Evolutionary conservation across 73 alveolate genomes (phyloP), one percentile per base, ranked within the genome.

Genomic region (Symbiodinium natans): DNA sequence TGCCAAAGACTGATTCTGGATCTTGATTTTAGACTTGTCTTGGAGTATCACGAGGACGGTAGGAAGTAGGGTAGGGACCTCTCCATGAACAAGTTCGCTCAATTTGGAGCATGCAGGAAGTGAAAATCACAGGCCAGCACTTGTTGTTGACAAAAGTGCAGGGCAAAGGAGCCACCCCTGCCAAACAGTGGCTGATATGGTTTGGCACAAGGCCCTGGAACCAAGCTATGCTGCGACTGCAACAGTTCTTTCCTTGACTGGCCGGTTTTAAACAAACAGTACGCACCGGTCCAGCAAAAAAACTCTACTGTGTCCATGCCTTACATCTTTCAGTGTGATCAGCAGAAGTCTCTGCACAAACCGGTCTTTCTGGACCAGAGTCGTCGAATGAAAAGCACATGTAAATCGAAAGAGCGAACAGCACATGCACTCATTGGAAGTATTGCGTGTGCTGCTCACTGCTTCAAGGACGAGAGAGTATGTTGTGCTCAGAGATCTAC

Each of bases 61-160:
- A n/a, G n/a, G n/a, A n/a, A n/a, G n/a, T n/a, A n/a, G n/a, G 80
- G 80, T 36, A 63, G 80, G 80, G 80, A 63, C 36, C 33, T 63
- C 80, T 63, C 80, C 80, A 63, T 63, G 80, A 63, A 63, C 80
- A 63, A 63, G 80, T 63, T 29, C 80, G 80, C 80, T 63, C 80
- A 63, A 63, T 31, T 63, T 63, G 36, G 80, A 63, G 80, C 80
- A 63, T 29, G 80, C 80, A 63, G 80, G 33, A 29, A 63, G 80
- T 63, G 80, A 63, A 63, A 63, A 63, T 63, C 80, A 63, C 80
- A 63, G 80, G 80, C 80, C 80, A 63, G 80, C 80, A 63, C 80
- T 63, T 63, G 31, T 63, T 63, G 80, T 63, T 63, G 36, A 63
- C 80, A 63, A 63, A 63, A 13, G 80, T 63, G 80, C 80, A 27